phyloP scores from a whole-genome alignment of 768 basidiomycete genomes.

The Mycena maculata region DNA sequence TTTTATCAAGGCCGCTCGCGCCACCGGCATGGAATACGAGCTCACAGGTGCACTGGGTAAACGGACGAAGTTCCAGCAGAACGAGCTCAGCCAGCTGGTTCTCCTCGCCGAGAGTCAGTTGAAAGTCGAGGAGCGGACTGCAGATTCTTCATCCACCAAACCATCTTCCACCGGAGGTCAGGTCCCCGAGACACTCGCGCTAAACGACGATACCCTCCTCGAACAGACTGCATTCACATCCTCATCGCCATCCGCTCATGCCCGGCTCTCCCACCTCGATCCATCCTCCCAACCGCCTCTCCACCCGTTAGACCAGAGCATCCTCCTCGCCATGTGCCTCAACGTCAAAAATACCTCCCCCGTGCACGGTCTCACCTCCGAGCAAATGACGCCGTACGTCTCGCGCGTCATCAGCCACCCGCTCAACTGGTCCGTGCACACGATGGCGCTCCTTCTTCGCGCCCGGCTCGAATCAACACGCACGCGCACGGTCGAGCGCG shows the following conservation, averaged over 20 bases:
- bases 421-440: slow-evolving; percentile 95
- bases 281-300: slow-evolving; percentile 87
- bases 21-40: slow-evolving; percentile 87
- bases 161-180: slow-evolving; percentile 28
- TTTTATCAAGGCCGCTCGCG: slow-evolving; percentile 82
- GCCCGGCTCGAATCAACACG: slow-evolving; percentile 90
- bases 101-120: slow-evolving; percentile 89
- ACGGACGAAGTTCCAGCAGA: slow-evolving; percentile 93
- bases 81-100: slow-evolving; percentile 88
- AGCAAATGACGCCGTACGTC: slow-evolving; percentile 95
- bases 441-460: slow-evolving; percentile 94
- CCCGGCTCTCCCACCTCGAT: slow-evolving; percentile 76
- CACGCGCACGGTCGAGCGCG: slow-evolving; percentile 93
- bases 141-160: slow-evolving; percentile 19
- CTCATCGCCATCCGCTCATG: slow-evolving; percentile 58
- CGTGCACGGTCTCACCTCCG: slow-evolving; percentile 87
- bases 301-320: slow-evolving; percentile 93
- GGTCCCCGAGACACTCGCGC: slow-evolving; percentile 81
- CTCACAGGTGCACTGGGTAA: slow-evolving; percentile 94
- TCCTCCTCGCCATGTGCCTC: slow-evolving; percentile 90
- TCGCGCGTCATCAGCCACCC: slow-evolving; percentile 90
- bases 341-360: slow-evolving; percentile 92
- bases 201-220: slow-evolving; percentile 97
- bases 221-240: slow-evolving; percentile 94
- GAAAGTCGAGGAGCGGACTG: slow-evolving; percentile 19